phyloP scores from a whole-genome alignment of 768 basidiomycete species.

The Paxillus rubicundulus region DNA sequence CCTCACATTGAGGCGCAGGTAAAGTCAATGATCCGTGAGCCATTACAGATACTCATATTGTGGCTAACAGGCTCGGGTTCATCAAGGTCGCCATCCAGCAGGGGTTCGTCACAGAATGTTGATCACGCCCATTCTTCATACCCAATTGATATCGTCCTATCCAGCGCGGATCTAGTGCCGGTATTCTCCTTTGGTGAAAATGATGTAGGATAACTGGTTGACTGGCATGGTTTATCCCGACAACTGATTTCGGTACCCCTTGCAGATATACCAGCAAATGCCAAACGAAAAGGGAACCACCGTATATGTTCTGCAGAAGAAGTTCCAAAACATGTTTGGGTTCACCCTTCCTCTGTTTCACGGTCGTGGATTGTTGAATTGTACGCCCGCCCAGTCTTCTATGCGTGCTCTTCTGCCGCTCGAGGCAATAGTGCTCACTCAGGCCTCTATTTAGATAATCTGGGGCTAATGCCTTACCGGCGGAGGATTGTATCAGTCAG shows the following conservation, averaged over 20 bases:
- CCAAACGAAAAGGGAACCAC: slow-evolving; percentile 92
- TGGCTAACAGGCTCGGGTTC: slow-evolving; percentile 69
- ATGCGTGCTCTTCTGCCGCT: background rate
- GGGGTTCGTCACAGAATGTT: slow-evolving; percentile 49
- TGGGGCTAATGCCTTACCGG: slow-evolving; percentile 94
- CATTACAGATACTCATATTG: background rate
- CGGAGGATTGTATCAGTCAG: slow-evolving; percentile 94
- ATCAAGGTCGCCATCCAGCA: slow-evolving; percentile 92
- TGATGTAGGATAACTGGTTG: slow-evolving; percentile 57
- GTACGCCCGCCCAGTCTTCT: slow-evolving; percentile 43
- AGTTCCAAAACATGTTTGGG: slow-evolving; percentile 89
- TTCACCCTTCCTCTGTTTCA: slow-evolving; percentile 98
- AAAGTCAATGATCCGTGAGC: background rate
- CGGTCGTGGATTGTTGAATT: slow-evolving; percentile 92
- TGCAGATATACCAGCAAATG: slow-evolving; percentile 94
- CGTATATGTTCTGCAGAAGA: slow-evolving; percentile 81
- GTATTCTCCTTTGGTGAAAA: slow-evolving; percentile 99
- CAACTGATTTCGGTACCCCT: background rate
- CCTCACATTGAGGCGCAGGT: slow-evolving; percentile 74
- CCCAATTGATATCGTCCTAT: slow-evolving; percentile 2
- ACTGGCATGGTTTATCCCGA: background rate
- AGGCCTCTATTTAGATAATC: slow-evolving; percentile 60
- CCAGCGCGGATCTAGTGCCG: slow-evolving; percentile 90
- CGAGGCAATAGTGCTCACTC: background rate
- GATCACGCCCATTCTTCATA: background rate